These are phyloP conservation scores for Fonsecaea nubica DNA, from an alignment of 2,329 filamentous ascomycete genomes.

Conservation along the genomic window DNA sequence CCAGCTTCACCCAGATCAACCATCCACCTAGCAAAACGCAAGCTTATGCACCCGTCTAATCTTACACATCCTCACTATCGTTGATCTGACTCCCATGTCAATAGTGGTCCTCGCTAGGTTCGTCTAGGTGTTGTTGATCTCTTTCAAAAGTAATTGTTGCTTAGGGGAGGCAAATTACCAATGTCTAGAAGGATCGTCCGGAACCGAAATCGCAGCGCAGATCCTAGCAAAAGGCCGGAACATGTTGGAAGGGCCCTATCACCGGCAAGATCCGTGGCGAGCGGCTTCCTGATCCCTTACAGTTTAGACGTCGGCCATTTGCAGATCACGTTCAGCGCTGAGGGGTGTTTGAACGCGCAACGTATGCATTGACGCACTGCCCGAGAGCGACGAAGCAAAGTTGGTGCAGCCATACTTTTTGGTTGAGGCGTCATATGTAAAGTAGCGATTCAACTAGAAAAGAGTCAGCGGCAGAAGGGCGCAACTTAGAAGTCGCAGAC, in stretches of 20 bases:
- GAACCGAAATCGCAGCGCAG: background rate
- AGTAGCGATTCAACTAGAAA: constrained; percentile 45
- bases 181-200: background rate
- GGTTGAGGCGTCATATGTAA: constrained; percentile 45
- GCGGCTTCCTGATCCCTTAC: background rate
- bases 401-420: constrained; percentile 46
- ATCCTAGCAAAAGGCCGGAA: background rate
- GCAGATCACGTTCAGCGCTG: constrained; percentile 17
- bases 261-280: background rate
- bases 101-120: background rate
- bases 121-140: background rate
- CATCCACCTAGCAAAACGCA: background rate
- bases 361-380: constrained; percentile 20
- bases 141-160: background rate
- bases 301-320: constrained; percentile 28
- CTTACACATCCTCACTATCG: background rate
- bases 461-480: constrained; percentile 25
- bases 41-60: background rate
- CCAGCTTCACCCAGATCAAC: background rate
- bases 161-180: background rate
- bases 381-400: constrained; percentile 24
- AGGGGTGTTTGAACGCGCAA: constrained; percentile 23
- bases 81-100: background rate
- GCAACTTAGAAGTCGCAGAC: constrained; percentile 25
- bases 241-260: background rate